Conservation (phyloP, 805 yeast genomes). For the Ogataea pini region DNA sequence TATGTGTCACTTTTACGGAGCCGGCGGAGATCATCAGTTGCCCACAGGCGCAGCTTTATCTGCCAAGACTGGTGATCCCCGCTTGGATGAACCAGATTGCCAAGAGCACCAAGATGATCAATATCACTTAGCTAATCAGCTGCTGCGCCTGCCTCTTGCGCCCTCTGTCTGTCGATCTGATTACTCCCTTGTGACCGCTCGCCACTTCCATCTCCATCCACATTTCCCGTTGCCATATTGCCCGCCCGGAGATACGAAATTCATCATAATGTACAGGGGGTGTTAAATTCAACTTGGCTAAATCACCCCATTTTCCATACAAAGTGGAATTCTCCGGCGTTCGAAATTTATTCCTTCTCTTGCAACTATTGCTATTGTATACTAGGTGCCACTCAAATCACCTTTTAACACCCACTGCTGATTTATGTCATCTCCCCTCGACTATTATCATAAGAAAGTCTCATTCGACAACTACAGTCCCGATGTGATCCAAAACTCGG, state of each 20-base stretch:
- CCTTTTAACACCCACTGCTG: not conserved
- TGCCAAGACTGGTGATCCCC: slow-evolving; percentile 4
- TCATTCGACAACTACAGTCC: slow-evolving; percentile 14
- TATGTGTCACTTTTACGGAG: slow-evolving; percentile 3
- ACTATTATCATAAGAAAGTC: slow-evolving; percentile 8
- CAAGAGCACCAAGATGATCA: not conserved
- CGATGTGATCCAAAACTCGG: slow-evolving; percentile 7
- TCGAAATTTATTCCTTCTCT: not conserved
- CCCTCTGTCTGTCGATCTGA: no score
- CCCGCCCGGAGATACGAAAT: not conserved
- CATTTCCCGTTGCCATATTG: no score
- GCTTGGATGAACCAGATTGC: not conserved
- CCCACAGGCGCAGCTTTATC: slow-evolving; percentile 4
- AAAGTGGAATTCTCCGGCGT: not conserved
- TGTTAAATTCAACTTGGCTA: no score
- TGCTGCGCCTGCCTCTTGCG: not conserved
- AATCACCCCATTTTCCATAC: not conserved
- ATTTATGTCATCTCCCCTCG: slow-evolving; percentile 2
- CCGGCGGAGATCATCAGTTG: slow-evolving; percentile 3
- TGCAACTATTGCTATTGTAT: not conserved
- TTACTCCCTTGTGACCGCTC: no score
- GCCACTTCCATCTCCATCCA: no score
- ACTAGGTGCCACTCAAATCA: not conserved
- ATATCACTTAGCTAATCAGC: no score
- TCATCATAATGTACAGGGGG: no score